Conservation (phyloP, 2,329 filamentous ascomycete genomes). For the Furcasterigmium furcatum region DNA sequence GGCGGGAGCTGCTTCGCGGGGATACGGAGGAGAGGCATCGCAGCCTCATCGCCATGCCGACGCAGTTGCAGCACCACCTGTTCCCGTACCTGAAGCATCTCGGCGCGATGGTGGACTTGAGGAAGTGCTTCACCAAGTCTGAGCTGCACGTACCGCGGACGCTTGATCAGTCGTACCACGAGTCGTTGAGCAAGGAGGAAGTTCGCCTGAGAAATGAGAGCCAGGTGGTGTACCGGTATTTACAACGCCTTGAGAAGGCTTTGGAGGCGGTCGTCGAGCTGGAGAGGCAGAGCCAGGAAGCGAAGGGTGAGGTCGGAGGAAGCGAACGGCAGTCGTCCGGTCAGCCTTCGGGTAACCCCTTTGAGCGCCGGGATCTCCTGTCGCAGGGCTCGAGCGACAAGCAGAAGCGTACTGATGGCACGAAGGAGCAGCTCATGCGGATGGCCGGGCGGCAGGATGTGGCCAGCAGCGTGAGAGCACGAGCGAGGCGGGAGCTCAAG, state of each 20-base stretch:
- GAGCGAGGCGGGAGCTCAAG: conserved; percentile 3
- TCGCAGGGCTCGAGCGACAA: conserved; percentile 11
- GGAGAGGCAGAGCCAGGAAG: background rate
- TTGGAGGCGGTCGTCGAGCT: background rate
- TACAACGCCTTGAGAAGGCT: conserved; percentile 4
- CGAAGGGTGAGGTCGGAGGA: background rate
- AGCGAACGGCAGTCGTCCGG: background rate
- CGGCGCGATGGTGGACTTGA: conserved; percentile 11
- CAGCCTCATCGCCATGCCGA: conserved; percentile 12
- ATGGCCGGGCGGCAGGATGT: conserved; percentile 13
- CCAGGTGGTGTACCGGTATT: conserved; percentile 11
- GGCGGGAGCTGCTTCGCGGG: conserved; percentile 1
- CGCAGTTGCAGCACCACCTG: conserved; percentile 12
- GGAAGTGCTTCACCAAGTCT: conserved; percentile 11
- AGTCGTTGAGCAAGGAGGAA: conserved; percentile 9
- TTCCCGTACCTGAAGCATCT: conserved; percentile 14
- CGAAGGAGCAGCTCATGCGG: conserved; percentile 13
- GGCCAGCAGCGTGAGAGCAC: conserved; percentile 12
- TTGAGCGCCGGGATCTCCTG: conserved; percentile 6
- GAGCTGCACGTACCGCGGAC: conserved; percentile 12
- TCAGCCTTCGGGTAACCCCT: conserved; percentile 4
- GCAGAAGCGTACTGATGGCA: conserved; percentile 15
- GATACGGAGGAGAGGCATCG: conserved; percentile 3
- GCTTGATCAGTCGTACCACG: conserved; percentile 14
- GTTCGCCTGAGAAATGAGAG: conserved; percentile 8